Conservation (phyloP, 2,329 filamentous ascomycete species). For the Sclerotinia glacialis region DNA sequence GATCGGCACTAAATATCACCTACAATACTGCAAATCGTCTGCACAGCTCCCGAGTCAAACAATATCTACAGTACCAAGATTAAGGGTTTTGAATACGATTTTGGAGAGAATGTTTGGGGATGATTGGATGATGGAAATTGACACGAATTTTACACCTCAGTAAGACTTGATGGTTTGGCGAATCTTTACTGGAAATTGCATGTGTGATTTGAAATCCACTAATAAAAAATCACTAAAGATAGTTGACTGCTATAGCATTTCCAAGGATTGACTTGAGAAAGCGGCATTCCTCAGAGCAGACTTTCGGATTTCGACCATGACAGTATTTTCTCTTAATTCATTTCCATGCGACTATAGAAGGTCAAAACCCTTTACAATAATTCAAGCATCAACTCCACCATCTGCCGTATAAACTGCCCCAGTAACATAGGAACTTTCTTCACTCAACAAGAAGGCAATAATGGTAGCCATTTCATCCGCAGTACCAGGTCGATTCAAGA, state of each 20-base stretch:
- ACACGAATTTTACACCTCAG: too few species aligned
- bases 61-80: too few species aligned
- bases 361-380: fast-evolving
- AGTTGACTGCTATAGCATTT: background rate
- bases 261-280: background rate
- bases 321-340: background rate
- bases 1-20: too few species aligned
- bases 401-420: conserved; percentile 35
- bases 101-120: too few species aligned
- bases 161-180: background rate
- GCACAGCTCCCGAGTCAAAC: too few species aligned
- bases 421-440: conserved; percentile 35
- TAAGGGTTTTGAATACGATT: too few species aligned
- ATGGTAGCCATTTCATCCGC: conserved; percentile 46
- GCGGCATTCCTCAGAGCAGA: too few species aligned
- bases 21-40: too few species aligned
- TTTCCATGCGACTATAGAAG: background rate
- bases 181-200: too few species aligned
- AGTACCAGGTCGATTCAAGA: conserved; percentile 45
- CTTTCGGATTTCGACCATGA: fast-evolving
- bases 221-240: background rate
- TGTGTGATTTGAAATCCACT: too few species aligned
- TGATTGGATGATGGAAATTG: too few species aligned
- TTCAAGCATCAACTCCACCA: conserved; percentile 36
- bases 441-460: conserved; percentile 48